Percentiles rank a stretch among this genome's conserved stretches.
Evolutionary conservation across 2,329 filamentous ascomycete genomes (phyloP).

Genomic region (Diaporthe aspalathi): DNA sequence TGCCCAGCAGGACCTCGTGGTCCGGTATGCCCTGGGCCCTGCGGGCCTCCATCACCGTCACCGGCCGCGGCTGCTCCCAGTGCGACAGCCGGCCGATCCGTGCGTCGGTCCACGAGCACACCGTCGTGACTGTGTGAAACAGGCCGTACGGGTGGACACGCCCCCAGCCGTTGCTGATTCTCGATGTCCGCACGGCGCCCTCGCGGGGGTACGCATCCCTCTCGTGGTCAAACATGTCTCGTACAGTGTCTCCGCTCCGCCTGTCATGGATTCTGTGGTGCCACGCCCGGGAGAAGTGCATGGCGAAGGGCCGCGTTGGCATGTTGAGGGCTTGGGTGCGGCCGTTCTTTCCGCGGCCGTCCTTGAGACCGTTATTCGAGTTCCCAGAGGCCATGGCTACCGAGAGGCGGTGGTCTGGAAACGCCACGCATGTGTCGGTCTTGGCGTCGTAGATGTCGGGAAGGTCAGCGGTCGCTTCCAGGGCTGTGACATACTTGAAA

Average conservation of each 20-base stretch:
- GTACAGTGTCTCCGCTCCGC: constrained; percentile 36
- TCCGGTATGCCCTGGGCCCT: constrained; percentile 78
- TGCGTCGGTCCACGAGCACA: constrained; percentile 61
- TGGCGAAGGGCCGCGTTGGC: constrained; percentile 67
- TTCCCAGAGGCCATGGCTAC: constrained; percentile 51
- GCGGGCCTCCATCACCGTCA: constrained; percentile 75
- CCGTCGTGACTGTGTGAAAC: constrained; percentile 73
- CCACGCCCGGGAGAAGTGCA: constrained; percentile 63
- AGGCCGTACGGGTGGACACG: constrained; percentile 64
- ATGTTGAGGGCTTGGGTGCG: constrained; percentile 66
- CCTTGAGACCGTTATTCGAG: neutral
- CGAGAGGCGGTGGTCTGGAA: constrained; percentile 75
- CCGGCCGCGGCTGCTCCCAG: constrained; percentile 70
- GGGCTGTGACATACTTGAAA: constrained; percentile 67
- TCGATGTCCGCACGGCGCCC: constrained; percentile 57
- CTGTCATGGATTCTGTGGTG: constrained; percentile 9
- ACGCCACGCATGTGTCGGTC: constrained; percentile 69
- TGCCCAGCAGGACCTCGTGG: constrained; percentile 75
- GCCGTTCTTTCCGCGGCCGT: constrained; percentile 37
- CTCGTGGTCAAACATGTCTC: constrained; percentile 53
- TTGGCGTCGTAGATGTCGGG: constrained; percentile 72
- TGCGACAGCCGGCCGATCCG: constrained; percentile 65
- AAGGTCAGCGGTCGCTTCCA: constrained; percentile 68
- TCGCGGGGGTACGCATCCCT: constrained; percentile 53
- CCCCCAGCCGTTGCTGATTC: constrained; percentile 58